Percentiles rank a stretch among this genome's conserved stretches.
phyloP scores from a whole-genome alignment of 2,329 filamentous ascomycete genomes.

The Dactylella cylindrospora region DNA sequence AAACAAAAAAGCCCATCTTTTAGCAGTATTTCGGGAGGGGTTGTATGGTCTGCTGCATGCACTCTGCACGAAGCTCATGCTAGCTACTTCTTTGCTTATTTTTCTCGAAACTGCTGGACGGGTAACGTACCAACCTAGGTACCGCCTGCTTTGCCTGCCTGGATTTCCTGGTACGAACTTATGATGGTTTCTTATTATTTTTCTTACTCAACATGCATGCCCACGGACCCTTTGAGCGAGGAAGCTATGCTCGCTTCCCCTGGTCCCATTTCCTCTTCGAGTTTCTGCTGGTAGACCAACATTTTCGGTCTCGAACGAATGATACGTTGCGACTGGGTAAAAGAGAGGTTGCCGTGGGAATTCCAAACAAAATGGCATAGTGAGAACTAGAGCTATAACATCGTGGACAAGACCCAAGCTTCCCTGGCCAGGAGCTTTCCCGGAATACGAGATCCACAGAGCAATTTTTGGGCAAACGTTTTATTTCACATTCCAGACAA shows the following conservation, averaged over 20 bases:
- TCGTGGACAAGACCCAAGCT: no score
- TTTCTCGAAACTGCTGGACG: conserved; percentile 41
- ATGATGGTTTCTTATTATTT: conserved; percentile 31
- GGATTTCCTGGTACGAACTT: conserved; percentile 12
- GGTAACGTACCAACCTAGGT: no score
- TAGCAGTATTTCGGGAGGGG: no score
- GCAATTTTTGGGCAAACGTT: conserved; percentile 19
- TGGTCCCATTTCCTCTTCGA: conserved; percentile 4
- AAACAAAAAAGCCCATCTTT: no score
- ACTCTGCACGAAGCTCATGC: conserved; percentile 26
- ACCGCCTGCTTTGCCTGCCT: conserved; percentile 20
- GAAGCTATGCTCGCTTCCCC: no score
- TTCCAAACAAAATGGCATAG: no score
- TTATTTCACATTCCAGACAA: conserved; percentile 22
- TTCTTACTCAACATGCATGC: conserved; percentile 41
- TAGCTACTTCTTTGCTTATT: conserved; percentile 40
- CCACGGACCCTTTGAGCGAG: conserved; percentile 36
- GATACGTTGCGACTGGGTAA: no score
- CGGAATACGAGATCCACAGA: conserved; percentile 43
- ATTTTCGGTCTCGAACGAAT: no score
- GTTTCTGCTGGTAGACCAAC: no score
- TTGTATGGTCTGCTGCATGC: conserved; percentile 42
- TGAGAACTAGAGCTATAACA: no score
- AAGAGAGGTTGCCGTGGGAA: no score
- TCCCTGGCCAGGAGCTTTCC: no score